phyloP scores from a whole-genome alignment of 495 filamentous ascomycete genomes.

The Copromyces sp. region DNA sequence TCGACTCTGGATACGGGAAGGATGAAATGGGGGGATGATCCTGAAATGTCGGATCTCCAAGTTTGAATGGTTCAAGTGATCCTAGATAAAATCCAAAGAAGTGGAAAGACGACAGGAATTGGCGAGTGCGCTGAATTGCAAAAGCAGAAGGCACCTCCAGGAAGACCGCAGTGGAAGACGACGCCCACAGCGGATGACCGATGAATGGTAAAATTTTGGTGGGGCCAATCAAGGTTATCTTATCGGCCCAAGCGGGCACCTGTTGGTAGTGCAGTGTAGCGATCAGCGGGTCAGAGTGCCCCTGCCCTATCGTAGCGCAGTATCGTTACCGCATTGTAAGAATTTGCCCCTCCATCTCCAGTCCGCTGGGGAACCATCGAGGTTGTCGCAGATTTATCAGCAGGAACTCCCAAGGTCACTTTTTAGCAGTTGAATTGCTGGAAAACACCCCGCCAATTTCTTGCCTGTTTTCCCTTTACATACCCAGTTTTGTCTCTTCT shows the following conservation, averaged over 20 bases:
- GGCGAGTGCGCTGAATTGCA: not conserved
- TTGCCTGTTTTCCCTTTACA: not conserved
- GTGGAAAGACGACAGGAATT: not conserved
- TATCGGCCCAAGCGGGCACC: slow-evolving; percentile 14
- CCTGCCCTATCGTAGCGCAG: slow-evolving; percentile 13
- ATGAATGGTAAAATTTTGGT: slow-evolving; percentile 31
- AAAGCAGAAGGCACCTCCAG: slow-evolving; percentile 4
- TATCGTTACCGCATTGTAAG: slow-evolving; percentile 5
- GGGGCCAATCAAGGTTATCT: slow-evolving; percentile 28
- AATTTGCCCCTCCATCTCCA: slow-evolving; percentile 29
- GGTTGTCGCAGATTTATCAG: not conserved
- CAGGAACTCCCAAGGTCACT: not conserved
- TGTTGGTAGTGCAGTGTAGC: not conserved
- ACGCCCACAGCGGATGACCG: not conserved
- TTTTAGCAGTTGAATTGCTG: not conserved
- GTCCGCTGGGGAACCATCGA: not conserved
- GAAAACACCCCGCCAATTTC: not conserved
- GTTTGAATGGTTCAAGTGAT: not conserved
- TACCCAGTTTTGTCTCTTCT: not conserved
- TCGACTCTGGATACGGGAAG: not conserved
- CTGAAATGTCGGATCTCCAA: not conserved
- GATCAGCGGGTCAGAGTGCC: slow-evolving; percentile 4
- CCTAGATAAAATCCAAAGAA: not conserved
- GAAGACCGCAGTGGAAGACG: not conserved
- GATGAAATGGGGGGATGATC: not conserved